Conservation (phyloP, 164 flowering plant species). For the Nymphaea thermarum region DNA sequence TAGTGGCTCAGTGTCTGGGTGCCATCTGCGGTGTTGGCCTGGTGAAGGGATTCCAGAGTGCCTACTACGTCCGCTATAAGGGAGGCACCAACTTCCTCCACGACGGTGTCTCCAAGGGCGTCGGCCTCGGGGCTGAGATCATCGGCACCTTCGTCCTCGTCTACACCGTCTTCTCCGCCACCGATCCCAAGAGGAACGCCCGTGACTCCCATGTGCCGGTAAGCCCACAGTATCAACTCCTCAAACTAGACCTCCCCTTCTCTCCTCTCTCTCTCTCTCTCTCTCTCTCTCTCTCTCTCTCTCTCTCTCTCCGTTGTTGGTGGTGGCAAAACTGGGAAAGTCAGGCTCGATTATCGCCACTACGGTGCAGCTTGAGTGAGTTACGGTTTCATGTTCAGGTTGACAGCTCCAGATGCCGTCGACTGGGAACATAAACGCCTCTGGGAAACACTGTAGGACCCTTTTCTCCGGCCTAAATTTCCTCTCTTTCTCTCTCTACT, state of each 20-base stretch:
- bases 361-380: too few species aligned
- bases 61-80: conserved; percentile 24
- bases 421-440: too few species aligned
- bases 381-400: too few species aligned
- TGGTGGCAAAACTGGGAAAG: too few species aligned
- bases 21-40: conserved; percentile 47
- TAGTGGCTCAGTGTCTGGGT: conserved; percentile 54
- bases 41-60: conserved; percentile 43
- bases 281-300: not conserved
- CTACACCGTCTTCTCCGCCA: conserved; percentile 60
- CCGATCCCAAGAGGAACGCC: conserved; percentile 55
- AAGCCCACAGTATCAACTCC: conserved; percentile 4
- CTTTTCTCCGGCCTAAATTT: too few species aligned
- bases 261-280: not conserved
- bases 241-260: not conserved
- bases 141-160: conserved; percentile 55
- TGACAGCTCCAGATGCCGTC: too few species aligned
- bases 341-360: too few species aligned
- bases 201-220: conserved; percentile 62
- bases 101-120: conserved; percentile 35
- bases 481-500: too few species aligned
- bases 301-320: too few species aligned
- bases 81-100: conserved; percentile 46
- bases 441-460: too few species aligned
- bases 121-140: conserved; percentile 50